phyloP scores from a whole-genome alignment of 768 basidiomycete species.

The Sistotremastrum niveocremeum region DNA sequence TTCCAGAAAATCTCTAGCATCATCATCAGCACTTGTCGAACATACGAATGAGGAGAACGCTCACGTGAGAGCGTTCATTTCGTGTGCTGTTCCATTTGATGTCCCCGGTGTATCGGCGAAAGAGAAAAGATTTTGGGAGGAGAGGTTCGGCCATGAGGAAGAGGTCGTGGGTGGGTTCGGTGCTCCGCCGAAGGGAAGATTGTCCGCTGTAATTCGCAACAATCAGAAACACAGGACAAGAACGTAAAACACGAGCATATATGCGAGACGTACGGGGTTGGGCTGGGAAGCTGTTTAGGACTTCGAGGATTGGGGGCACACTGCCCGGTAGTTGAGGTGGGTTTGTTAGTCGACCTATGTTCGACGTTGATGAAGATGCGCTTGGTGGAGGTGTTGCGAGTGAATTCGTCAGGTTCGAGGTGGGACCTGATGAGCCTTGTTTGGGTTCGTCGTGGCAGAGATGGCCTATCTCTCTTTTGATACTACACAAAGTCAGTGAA shows the following conservation, averaged over 20 bases:
- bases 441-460: slow-evolving; percentile 78
- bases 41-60: slow-evolving; percentile 6
- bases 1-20: no score
- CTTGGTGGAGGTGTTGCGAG: slow-evolving; percentile 10
- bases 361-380: background rate
- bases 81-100: background rate
- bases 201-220: slow-evolving; percentile 73
- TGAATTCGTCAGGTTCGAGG: no score
- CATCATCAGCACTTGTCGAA: background rate
- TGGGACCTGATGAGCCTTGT: background rate
- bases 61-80: background rate
- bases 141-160: slow-evolving; percentile 4
- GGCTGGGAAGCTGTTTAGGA: background rate
- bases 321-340: background rate
- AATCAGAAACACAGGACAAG: slow-evolving; percentile 44
- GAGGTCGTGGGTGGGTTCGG: slow-evolving; percentile 20
- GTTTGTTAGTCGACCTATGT: background rate
- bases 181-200: slow-evolving; percentile 64
- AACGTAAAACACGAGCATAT: slow-evolving; percentile 7
- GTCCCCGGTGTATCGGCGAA: background rate
- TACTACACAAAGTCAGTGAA: slow-evolving; percentile 30
- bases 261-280: slow-evolving; percentile 19
- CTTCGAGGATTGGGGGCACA: background rate
- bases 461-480: slow-evolving; percentile 94
- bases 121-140: background rate